phyloP scores from a whole-genome alignment of 2,329 filamentous ascomycete species.

The Aspergillus pseudonomiae region DNA sequence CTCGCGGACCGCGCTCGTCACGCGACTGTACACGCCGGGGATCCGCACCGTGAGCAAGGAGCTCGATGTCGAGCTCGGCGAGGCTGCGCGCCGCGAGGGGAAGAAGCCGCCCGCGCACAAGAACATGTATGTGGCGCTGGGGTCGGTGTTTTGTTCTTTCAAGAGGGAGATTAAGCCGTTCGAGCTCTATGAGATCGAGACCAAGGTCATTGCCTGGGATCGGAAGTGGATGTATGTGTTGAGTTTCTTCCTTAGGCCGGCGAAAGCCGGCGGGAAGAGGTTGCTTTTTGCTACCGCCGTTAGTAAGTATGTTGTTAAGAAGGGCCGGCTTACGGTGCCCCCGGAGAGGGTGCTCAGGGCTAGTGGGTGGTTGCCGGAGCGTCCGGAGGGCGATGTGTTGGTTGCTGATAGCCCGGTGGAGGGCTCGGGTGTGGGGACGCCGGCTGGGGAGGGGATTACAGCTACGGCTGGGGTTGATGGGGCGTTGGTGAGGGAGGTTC shows the following conservation, averaged over 20 bases:
- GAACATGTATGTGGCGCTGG: constrained; percentile 67
- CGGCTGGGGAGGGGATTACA: constrained; percentile 37
- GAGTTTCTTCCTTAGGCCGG: constrained; percentile 68
- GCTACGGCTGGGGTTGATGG: constrained; percentile 37
- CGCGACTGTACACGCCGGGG: constrained; percentile 65
- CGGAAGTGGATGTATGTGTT: constrained; percentile 80
- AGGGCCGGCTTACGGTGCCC: constrained; percentile 79
- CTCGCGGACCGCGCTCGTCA: constrained; percentile 77
- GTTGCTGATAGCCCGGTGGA: constrained; percentile 24
- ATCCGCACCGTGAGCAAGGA: constrained; percentile 55
- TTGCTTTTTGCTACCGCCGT: constrained; percentile 72
- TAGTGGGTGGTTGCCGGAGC: constrained; percentile 72
- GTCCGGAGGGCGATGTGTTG: constrained; percentile 60
- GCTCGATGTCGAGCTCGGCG: constrained; percentile 56
- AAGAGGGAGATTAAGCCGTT: constrained; percentile 72
- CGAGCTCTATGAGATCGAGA: constrained; percentile 73
- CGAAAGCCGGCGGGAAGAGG: constrained; percentile 52
- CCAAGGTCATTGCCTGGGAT: constrained; percentile 72
- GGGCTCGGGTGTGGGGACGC: constrained; percentile 35
- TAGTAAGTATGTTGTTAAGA: constrained; percentile 81
- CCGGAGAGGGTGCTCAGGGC: constrained; percentile 74
- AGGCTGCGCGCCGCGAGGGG: constrained; percentile 54
- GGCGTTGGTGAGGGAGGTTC: constrained; percentile 39
- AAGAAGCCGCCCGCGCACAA: constrained; percentile 52
- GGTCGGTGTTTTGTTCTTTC: constrained; percentile 74